Conservation (phyloP, 176 grass and related monocot species). For the Dendrocalamus sinicus region DNA sequence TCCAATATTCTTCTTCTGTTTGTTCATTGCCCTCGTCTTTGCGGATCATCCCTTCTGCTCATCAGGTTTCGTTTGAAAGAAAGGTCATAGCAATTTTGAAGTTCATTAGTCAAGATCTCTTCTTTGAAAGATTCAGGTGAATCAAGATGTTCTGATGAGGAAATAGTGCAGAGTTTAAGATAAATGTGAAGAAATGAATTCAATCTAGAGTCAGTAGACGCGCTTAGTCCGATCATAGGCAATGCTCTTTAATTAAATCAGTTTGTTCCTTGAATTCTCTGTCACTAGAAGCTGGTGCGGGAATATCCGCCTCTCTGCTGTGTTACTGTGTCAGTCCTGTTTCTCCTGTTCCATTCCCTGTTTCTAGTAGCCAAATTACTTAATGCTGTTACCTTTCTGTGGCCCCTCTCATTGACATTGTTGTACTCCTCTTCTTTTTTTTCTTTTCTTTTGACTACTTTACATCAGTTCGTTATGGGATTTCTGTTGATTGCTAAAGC, state of each 20-base stretch:
- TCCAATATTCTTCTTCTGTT: background rate
- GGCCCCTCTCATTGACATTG: background rate
- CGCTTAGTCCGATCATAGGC: conserved; percentile 5
- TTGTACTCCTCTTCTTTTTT: background rate
- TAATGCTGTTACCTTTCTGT: background rate
- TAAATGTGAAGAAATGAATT: background rate
- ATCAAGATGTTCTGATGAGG: background rate
- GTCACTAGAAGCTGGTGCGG: background rate
- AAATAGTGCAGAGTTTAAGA: background rate
- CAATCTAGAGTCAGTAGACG: background rate
- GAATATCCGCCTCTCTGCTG: background rate
- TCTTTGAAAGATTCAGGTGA: background rate
- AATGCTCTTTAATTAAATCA: conserved; percentile 3
- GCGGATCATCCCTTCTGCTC: background rate
- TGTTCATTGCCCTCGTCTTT: background rate
- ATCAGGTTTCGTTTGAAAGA: background rate
- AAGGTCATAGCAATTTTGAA: background rate
- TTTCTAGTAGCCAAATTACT: conserved; percentile 28
- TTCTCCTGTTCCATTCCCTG: background rate
- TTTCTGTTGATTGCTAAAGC: background rate
- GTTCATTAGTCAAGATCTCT: background rate
- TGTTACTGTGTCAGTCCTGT: background rate
- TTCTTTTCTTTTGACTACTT: background rate
- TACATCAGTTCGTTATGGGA: background rate
- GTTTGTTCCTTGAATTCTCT: background rate